Percentiles rank a stretch among this genome's conserved stretches.
Evolutionary conservation across 2,329 filamentous ascomycete genomes (phyloP).

Genomic region (Ophiostoma angusticollis): DNA sequence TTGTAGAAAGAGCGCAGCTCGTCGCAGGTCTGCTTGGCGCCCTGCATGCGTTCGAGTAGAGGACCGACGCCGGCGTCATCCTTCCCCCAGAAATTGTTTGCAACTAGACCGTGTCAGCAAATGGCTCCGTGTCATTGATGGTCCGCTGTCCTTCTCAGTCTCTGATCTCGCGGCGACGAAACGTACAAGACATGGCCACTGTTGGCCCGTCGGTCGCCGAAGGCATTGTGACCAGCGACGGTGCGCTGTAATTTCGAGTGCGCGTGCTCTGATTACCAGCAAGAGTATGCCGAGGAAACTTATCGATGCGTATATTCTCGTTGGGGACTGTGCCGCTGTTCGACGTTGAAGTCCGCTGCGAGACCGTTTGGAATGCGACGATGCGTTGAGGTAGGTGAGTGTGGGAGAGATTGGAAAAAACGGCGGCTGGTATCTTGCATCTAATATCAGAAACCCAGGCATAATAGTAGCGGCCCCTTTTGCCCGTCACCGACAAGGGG

Average conservation of each 20-base stretch:
- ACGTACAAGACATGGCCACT: constrained; percentile 16
- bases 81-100: constrained; percentile 99
- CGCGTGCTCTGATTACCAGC: no score
- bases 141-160: no score
- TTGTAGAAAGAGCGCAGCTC: constrained; percentile 86
- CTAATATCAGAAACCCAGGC: not conserved
- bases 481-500: not conserved
- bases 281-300: no score
- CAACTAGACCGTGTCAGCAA: constrained; percentile 43
- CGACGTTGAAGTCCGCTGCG: no score
- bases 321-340: no score
- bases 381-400: not conserved
- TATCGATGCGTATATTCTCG: no score
- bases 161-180: no score
- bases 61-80: constrained; percentile 92
- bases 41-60: constrained; percentile 85
- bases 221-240: constrained; percentile 9
- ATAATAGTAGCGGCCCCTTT: not conserved
- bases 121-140: not conserved
- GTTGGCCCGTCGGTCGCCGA: constrained; percentile 12
- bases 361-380: constrained; percentile 6
- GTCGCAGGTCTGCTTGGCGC: constrained; percentile 87
- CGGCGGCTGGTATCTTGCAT: constrained; percentile 1
- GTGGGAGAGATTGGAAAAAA: not conserved
- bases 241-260: no score